Conservation (phyloP, 2,329 filamentous ascomycete species). For the Epichloe glyceriae region DNA sequence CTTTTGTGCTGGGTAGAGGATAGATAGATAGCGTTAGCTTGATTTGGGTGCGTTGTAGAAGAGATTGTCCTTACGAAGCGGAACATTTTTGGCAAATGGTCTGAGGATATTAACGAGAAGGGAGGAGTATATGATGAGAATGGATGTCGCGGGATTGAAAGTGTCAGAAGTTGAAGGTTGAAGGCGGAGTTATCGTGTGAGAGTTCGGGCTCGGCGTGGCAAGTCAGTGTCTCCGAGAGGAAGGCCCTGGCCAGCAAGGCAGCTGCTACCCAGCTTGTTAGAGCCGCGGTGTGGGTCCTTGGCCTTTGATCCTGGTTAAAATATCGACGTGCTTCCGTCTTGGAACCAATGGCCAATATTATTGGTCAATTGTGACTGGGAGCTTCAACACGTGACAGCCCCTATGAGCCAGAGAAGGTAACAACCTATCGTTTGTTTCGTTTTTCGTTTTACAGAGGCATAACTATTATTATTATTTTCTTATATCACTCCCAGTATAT, state of each 20-base stretch:
- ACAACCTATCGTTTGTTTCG: no score
- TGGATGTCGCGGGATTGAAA: neutral
- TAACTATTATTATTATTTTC: neutral
- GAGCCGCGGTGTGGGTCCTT: neutral
- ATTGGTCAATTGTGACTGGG: neutral
- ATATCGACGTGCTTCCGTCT: neutral
- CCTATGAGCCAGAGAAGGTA: no score
- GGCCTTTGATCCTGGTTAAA: neutral
- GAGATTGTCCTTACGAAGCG: conserved; percentile 10
- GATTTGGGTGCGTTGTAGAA: neutral
- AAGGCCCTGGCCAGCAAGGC: neutral
- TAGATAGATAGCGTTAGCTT: conserved; percentile 1
- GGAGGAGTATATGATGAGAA: no score
- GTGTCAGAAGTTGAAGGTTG: no score
- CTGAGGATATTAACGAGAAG: neutral
- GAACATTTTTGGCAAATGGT: conserved; percentile 9
- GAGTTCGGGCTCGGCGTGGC: neutral
- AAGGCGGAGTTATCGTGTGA: no score
- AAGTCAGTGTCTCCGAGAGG: neutral
- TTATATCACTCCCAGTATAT: neutral
- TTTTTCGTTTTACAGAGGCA: no score
- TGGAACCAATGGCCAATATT: neutral
- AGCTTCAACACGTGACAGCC: no score
- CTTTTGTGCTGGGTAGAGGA: conserved; percentile 52
- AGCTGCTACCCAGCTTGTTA: neutral